These are phyloP conservation scores for Lactarius quietus DNA, from an alignment of 768 basidiomycete genomes.

Conservation along the genomic window DNA sequence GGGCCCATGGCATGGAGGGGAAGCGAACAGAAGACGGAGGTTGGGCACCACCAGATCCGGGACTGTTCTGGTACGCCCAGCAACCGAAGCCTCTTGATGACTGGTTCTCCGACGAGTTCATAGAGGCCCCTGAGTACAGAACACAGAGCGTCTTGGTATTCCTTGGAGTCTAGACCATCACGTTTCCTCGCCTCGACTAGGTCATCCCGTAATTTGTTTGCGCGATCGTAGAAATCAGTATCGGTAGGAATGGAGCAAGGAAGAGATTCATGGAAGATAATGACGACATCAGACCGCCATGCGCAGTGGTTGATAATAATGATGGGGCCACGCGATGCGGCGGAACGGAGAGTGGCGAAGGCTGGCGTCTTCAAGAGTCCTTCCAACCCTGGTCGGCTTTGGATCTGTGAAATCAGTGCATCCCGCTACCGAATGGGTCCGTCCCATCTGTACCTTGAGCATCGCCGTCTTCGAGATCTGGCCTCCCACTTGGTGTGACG, in stretches of 20 bases:
- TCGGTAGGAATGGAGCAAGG: neutral
- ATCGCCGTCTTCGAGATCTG: neutral
- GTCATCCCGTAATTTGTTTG: neutral
- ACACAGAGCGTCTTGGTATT: neutral
- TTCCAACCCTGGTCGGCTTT: neutral
- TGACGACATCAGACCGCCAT: neutral
- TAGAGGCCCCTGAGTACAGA: conserved; percentile 2
- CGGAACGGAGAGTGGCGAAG: neutral
- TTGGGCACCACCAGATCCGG: conserved; percentile 1
- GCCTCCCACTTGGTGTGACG: neutral
- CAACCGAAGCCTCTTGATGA: neutral
- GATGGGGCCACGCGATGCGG: neutral
- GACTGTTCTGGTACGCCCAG: conserved; percentile 1
- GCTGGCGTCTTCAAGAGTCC: neutral
- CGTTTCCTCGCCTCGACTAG: neutral
- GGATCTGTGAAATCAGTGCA: neutral
- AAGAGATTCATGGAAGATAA: neutral
- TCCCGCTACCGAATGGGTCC: neutral
- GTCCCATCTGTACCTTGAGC: neutral
- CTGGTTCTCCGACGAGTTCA: neutral
- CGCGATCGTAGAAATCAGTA: neutral
- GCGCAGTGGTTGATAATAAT: neutral
- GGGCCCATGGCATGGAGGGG: conserved; percentile 13
- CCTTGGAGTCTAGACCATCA: neutral
- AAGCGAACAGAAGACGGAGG: neutral